Base-by-base conservation (phyloP, 768 basidiomycete species). In the Piloderma croceum region DNA sequence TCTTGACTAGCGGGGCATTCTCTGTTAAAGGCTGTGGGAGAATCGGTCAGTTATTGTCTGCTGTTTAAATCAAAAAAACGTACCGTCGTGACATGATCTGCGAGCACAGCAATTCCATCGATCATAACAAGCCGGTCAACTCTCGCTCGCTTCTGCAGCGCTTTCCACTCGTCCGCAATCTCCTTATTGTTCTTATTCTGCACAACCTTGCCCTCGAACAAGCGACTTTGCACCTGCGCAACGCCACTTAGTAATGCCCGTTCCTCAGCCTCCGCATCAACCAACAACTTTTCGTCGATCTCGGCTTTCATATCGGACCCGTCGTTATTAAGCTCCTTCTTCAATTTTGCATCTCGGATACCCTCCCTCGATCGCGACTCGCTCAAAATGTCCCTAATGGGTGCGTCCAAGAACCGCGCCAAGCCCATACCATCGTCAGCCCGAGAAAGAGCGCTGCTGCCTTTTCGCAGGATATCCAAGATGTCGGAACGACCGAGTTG, bases 181-280 rank as follows among this genome's bases (percentile, higher is more conserved):
- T 74, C 58, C 31, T 59, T 55, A 43, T 69, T 68, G 32, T 56
- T 58, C 44, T 65, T 63, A 22, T 31, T 24, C 31, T 61, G 38
- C 18, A 57, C 46, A 17, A 56, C 34, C 45, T 63, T 64, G 7
- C 79, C 79, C 43, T 81, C 78, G 42, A 80, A 81, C 15, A 81
- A 52, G 23, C 77, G 64, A 34, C 71, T 74, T 42, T 73, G 70
- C 13, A 81, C 79, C 41, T 72, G 71, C 6, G 76, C 77, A n/a
- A 77, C 62, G 5, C 78, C 78, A 19, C 63, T 69, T 29, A 81
- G 55, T 20, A 81, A 50, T 42, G 44, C 55, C 18, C 53, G 50
- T 52, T 81, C 77, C 46, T 79, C 78, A 41, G 74, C 76, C 48
- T 77, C 74, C 6, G 71, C 72, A 17, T 71, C 65, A 32, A 48